Evolutionary conservation across 225 moss, liverwort and hornwort species (phyloP).

Genomic region (Bryoerythrophyllum caledonicum): DNA sequence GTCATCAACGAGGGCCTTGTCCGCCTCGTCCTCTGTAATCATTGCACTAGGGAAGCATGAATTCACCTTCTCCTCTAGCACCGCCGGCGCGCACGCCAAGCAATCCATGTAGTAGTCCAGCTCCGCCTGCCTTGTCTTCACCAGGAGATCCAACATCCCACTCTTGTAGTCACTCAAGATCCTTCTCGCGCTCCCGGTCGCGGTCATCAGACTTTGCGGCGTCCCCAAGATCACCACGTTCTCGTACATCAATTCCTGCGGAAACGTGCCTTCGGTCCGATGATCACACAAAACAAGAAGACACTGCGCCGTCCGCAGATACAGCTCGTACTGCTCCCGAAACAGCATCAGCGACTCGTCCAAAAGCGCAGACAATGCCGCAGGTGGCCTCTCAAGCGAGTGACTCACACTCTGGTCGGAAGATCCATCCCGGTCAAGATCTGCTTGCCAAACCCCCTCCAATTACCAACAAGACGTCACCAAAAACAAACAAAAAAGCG

Average conservation of each 20-base stretch:
- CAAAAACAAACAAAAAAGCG: neutral
- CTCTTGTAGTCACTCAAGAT: conserved; percentile 50
- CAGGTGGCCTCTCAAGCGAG: conserved; percentile 42
- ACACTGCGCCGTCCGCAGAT: conserved; percentile 48
- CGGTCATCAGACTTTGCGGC: conserved; percentile 33
- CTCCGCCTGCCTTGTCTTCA: conserved; percentile 58
- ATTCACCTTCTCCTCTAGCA: conserved; percentile 51
- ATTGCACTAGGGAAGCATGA: conserved; percentile 58
- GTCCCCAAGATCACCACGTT: conserved; percentile 44
- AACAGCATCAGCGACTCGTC: conserved; percentile 49
- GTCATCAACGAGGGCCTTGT: conserved; percentile 49
- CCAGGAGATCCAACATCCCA: conserved; percentile 51
- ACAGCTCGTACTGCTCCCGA: conserved; percentile 57
- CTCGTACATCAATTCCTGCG: conserved; percentile 37
- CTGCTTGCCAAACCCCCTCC: conserved; percentile 17
- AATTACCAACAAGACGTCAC: neutral
- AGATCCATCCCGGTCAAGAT: conserved; percentile 32
- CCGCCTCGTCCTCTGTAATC: conserved; percentile 65
- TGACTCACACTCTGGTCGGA: conserved; percentile 37
- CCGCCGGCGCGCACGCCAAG: conserved; percentile 48
- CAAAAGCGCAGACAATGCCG: conserved; percentile 35
- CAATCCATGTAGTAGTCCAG: conserved; percentile 69
- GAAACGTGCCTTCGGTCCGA: conserved; percentile 39
- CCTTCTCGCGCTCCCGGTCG: conserved; percentile 34
- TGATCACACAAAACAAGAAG: conserved; percentile 44